Conservation (phyloP, 1,139 yeast genomes). For the Sugiyamaella pinicola region DNA sequence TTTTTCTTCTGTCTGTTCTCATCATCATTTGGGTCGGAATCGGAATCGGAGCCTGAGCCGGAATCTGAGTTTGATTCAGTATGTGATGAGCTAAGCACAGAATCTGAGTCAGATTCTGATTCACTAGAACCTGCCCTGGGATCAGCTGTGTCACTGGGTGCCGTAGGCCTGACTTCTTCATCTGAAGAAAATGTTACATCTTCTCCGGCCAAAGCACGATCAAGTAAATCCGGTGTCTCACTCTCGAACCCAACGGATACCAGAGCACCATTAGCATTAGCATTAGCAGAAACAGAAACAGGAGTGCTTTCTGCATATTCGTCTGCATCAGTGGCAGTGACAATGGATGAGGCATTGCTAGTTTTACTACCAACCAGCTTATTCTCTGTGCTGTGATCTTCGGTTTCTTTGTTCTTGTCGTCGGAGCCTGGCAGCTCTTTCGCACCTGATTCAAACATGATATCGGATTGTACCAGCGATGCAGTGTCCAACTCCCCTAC, state of each 20-base stretch:
- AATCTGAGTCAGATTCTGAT: constrained; percentile 16
- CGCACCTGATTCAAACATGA: background rate
- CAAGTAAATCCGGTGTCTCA: constrained; percentile 26
- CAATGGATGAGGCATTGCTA: too few species aligned
- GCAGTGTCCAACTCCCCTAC: too few species aligned
- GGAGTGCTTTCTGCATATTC: background rate
- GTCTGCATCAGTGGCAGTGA: too few species aligned
- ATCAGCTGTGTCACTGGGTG: background rate
- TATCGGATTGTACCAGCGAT: too few species aligned
- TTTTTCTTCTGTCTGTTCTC: constrained; percentile 16
- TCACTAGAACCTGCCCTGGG: constrained; percentile 11
- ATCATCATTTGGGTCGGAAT: constrained; percentile 22
- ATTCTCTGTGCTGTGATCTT: background rate
- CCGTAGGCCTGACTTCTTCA: constrained; percentile 24
- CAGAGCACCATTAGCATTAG: too few species aligned
- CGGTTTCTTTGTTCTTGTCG: too few species aligned
- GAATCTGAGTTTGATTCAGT: constrained; percentile 24
- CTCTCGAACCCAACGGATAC: background rate
- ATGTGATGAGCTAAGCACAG: constrained; percentile 21
- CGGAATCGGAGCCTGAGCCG: constrained; percentile 26
- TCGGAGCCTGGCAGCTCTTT: too few species aligned
- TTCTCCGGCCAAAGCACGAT: constrained; percentile 32
- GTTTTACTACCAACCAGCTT: background rate
- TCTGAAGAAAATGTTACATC: constrained; percentile 35
- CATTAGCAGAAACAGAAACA: background rate